A percentile compares a stretch with the other conserved stretches of the same genome.
Conservation (phyloP, 345 rosid genomes). For the Eucalyptus urophylla region DNA sequence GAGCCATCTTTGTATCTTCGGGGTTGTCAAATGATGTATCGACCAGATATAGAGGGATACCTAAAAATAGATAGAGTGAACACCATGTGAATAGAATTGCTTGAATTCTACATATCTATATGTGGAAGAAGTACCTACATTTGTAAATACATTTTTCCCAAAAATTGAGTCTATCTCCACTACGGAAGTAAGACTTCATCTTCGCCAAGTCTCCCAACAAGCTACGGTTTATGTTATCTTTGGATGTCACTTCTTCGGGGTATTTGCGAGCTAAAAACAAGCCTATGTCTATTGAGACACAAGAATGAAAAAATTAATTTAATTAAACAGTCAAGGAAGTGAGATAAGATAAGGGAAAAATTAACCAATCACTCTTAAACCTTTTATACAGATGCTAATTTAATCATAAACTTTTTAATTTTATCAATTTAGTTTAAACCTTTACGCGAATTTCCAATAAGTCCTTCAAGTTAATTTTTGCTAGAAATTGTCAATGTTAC, state of each 20-base stretch:
- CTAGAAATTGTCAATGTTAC: neutral
- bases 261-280: neutral
- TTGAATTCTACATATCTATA: neutral
- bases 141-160: neutral
- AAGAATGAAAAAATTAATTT: neutral
- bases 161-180: neutral
- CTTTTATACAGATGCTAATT: fast-evolving
- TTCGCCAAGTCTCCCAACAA: neutral
- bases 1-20: fast-evolving
- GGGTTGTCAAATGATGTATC: neutral
- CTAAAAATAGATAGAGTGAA: neutral
- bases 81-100: neutral
- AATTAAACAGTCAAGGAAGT: neutral
- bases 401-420: too few relatives aligned
- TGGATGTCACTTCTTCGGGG: fast-evolving
- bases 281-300: neutral
- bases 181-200: neutral
- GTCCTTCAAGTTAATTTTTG: neutral
- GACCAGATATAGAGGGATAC: neutral
- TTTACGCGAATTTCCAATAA: neutral
- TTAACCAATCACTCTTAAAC: too few relatives aligned
- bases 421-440: neutral
- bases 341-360: neutral
- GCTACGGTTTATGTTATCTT: neutral
- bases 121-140: neutral